Percentiles rank a stretch among this genome's conserved stretches.
These are phyloP conservation scores for Sutorius eximius DNA, from an alignment of 1,284 basidiomycete genomes.

Conservation along the genomic window DNA sequence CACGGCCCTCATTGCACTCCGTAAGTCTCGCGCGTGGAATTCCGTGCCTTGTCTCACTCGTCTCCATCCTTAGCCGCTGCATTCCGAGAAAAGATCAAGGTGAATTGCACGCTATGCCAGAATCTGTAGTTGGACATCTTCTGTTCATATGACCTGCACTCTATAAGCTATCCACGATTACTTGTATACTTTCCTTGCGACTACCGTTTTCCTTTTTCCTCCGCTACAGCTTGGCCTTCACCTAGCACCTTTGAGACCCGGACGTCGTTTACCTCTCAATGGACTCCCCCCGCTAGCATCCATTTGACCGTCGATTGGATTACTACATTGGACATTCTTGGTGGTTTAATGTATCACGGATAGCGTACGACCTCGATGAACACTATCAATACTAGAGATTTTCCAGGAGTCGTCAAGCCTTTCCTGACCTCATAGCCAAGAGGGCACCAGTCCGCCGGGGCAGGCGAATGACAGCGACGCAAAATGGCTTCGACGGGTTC, in stretches of 20 bases:
- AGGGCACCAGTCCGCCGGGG: too few relatives aligned
- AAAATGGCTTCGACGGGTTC: too few relatives aligned
- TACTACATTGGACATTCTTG: conserved; percentile 16
- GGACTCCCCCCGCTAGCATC: conserved; percentile 18
- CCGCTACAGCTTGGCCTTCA: neutral
- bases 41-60: neutral
- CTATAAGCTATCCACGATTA: conserved; percentile 33
- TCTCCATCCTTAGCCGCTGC: conserved; percentile 48
- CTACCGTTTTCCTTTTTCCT: neutral
- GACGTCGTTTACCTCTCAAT: conserved; percentile 17
- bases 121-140: conserved; percentile 51
- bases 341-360: conserved; percentile 26
- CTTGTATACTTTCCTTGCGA: conserved; percentile 29
- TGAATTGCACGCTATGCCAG: conserved; percentile 69
- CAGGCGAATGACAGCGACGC: too few relatives aligned
- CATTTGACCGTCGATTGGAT: conserved; percentile 5
- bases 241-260: conserved; percentile 7
- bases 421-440: too few relatives aligned
- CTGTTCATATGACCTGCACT: conserved; percentile 27
- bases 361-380: conserved; percentile 27
- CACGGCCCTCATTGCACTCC: conserved; percentile 71
- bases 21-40: conserved; percentile 48
- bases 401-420: neutral
- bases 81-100: conserved; percentile 56
- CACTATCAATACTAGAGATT: conserved; percentile 11